Conservation (phyloP, 768 basidiomycete species). For the Boletus pseudopeckii region DNA sequence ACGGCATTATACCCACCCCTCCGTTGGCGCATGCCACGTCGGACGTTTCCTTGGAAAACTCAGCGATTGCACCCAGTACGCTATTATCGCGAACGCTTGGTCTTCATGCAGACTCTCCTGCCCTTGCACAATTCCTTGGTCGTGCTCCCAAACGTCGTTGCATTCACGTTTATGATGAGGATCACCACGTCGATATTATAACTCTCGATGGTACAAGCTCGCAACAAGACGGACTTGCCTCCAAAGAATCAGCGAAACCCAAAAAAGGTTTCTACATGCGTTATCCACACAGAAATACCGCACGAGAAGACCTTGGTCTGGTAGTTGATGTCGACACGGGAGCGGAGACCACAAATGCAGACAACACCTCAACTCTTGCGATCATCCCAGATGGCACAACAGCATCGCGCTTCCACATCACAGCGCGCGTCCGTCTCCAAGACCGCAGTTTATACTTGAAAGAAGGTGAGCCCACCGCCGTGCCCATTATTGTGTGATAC, state of each 20-base stretch:
- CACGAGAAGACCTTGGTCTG: constrained; percentile 37
- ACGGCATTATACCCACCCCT: constrained; percentile 16
- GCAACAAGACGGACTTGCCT: neutral
- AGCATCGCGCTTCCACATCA: constrained; percentile 45
- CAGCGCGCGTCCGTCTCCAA: constrained; percentile 39
- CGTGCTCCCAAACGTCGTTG: constrained; percentile 39
- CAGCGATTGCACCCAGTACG: constrained; percentile 27
- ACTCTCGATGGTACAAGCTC: constrained; percentile 7
- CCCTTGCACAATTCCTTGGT: constrained; percentile 49
- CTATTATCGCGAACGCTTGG: constrained; percentile 48
- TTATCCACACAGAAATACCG: constrained; percentile 40
- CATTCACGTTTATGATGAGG: constrained; percentile 37
- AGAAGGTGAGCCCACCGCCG: constrained; percentile 28
- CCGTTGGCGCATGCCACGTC: neutral
- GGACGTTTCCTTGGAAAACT: constrained; percentile 4
- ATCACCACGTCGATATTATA: constrained; percentile 34
- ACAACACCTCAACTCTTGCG: neutral
- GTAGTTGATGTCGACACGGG: constrained; percentile 8
- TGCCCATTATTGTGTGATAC: neutral
- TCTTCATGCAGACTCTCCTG: constrained; percentile 48
- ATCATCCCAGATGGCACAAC: constrained; percentile 15
- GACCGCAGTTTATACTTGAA: constrained; percentile 46
- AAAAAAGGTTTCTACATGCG: constrained; percentile 34
- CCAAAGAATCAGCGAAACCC: neutral
- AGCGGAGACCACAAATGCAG: neutral